These are phyloP conservation scores for Nothophaeocryptopus gaeumannii DNA, from an alignment of 2,329 filamentous ascomycete genomes.

Conservation along the genomic window DNA sequence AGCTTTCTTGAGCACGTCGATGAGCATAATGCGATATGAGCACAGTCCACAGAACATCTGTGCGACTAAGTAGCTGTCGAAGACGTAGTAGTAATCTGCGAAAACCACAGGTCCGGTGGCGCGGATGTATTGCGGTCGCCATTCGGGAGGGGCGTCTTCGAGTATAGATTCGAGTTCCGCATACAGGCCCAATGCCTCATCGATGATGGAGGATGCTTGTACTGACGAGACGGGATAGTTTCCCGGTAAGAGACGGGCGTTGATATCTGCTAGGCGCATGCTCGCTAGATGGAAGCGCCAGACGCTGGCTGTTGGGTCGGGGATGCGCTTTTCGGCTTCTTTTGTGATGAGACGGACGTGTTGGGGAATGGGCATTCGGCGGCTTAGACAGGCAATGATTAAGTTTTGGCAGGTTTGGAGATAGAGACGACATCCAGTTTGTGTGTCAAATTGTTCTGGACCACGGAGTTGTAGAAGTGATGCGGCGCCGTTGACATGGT, in stretches of 20 bases:
- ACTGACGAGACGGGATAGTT: conserved; percentile 9
- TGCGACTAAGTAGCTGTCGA: conserved; percentile 15
- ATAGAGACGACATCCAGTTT: conserved; percentile 17
- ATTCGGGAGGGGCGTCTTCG: conserved; percentile 12
- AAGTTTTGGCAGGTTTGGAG: conserved; percentile 16
- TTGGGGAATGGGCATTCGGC: conserved; percentile 14
- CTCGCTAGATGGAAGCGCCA: conserved; percentile 15
- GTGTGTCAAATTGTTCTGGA: conserved; percentile 13
- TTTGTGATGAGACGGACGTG: conserved; percentile 15
- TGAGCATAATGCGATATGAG: conserved; percentile 16
- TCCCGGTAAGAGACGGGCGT: conserved; percentile 15
- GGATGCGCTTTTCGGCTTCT: conserved; percentile 12
- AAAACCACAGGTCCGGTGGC: conserved; percentile 13
- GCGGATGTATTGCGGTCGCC: conserved; percentile 10
- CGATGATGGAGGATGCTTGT: conserved; percentile 9
- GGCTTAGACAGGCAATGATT: conserved; percentile 16
- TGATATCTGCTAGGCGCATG: conserved; percentile 14
- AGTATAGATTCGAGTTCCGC: conserved; percentile 15
- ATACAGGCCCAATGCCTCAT: conserved; percentile 10
- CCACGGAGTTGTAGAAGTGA: conserved; percentile 18
- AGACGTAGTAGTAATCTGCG: conserved; percentile 18
- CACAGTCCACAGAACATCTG: conserved; percentile 18
- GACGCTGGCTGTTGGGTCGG: conserved; percentile 11
- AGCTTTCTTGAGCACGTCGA: conserved; percentile 16
- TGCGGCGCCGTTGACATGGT: conserved; percentile 18